Base-by-base conservation (phyloP, 202 grass and related monocot species). In the Tripidium arundinaceum region DNA sequence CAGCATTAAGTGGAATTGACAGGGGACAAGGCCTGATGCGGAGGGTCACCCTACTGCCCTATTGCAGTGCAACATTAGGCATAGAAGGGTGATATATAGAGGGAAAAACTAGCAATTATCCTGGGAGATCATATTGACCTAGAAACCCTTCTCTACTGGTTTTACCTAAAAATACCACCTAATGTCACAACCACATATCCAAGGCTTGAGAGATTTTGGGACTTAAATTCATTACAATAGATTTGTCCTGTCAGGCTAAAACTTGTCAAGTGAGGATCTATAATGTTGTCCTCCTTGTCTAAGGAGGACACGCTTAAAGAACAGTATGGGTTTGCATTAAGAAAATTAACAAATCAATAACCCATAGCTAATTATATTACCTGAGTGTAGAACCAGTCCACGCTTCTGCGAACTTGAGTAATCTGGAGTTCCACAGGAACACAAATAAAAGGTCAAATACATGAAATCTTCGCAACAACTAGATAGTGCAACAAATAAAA, bases 321-420 rank as follows among this genome's bases (percentile, higher is more conserved):
- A 65, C 2, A 76, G 27, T 3, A 19, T 29, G 43, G 4, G 7
- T 60, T 37, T 74, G 62, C 42, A 24, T 1, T 46, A 72, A 45
- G 39, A 28, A 12, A 63, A 25, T 11, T 27, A 38, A 65, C 11
- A 85, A 49, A 62, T 18, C 31, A 37, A 66, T 52, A 77, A 49
- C 0, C 21, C 70, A 33, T 25, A 78, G 29, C 29, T 6, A 79
- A 70, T 55, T 62, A 60, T 57, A 49, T 25, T 91, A 99, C 96
- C 90, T 99, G 92, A 84, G 83, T 83, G 49, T 87, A 85, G 69
- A 99, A 79, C 96, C 96, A 99, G 70, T 91, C 87, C 70, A 84
- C 52, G 65, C 92, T 93, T 76, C 71, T 88, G 31, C 92, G 96
- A 82, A 96, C 77, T 50, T 93, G 92, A 83, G 33, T 72, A 85